Conservation (phyloP, 2,329 filamentous ascomycete genomes). For the Clathrospora elynae region DNA sequence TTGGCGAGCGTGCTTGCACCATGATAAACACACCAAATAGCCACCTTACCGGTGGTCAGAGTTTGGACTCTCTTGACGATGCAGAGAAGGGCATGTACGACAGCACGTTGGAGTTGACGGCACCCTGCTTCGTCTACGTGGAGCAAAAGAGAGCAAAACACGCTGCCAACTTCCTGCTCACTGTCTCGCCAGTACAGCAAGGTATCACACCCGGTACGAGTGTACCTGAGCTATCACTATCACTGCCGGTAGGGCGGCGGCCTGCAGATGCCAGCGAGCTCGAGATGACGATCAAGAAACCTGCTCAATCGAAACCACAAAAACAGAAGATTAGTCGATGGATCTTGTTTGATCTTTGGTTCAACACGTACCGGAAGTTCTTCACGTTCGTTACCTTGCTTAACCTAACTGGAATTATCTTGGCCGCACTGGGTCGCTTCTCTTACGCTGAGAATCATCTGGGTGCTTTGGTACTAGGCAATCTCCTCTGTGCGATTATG, state of each 20-base stretch:
- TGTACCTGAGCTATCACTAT: conserved; percentile 40
- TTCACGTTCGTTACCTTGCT: conserved; percentile 41
- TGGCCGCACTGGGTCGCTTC: conserved; percentile 37
- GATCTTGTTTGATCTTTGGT: conserved; percentile 42
- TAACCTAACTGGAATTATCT: conserved; percentile 39
- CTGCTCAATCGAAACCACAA: conserved; percentile 9
- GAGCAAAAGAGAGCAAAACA: conserved; percentile 16
- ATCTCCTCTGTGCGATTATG: conserved; percentile 39
- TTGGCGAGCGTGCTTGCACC: conserved; percentile 14
- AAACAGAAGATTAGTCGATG: conserved; percentile 36
- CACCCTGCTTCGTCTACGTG: conserved; percentile 39
- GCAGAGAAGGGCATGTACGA: conserved; percentile 44
- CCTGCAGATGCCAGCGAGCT: conserved; percentile 25
- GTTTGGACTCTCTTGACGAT: conserved; percentile 36
- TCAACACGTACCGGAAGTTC: conserved; percentile 46
- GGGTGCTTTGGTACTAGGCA: conserved; percentile 42
- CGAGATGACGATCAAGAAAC: conserved; percentile 25
- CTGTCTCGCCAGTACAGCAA: conserved; percentile 39
- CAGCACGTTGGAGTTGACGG: conserved; percentile 27
- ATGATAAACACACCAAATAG: conserved; percentile 31
- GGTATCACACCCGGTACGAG: conserved; percentile 43
- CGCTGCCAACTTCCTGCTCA: conserved; percentile 21
- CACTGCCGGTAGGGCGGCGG: conserved; percentile 22
- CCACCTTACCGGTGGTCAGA: conserved; percentile 20
- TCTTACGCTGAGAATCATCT: conserved; percentile 42